Evolutionary conservation across 1,284 basidiomycete species (phyloP).

Genomic region (Fomitopsis pinicola): DNA sequence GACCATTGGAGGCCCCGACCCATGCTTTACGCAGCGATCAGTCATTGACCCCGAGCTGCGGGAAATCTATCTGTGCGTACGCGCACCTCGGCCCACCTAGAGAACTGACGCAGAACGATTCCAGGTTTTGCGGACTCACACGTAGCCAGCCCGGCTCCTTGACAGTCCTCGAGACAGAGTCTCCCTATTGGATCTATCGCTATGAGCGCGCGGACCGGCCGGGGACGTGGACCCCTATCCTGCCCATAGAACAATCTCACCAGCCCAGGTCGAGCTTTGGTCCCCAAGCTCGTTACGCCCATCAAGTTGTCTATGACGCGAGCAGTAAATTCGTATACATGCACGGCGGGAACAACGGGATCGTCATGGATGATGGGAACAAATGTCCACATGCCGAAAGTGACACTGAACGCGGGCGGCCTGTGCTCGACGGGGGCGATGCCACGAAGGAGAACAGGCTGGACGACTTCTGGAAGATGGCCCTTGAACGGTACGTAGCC

Average conservation of each 20-base stretch:
- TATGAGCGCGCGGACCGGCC: constrained; percentile 46
- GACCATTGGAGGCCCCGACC: constrained; percentile 54
- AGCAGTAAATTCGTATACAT: constrained; percentile 53
- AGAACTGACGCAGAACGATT: not conserved
- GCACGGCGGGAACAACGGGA: constrained; percentile 68
- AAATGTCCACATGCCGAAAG: not conserved
- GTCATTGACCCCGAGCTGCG: constrained; percentile 57
- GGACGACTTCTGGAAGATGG: constrained; percentile 77
- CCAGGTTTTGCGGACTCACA: constrained; percentile 58
- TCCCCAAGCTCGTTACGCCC: constrained; percentile 55
- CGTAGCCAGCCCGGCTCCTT: constrained; percentile 34
- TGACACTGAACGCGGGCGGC: constrained; percentile 6
- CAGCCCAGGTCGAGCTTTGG: not conserved
- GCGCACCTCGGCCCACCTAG: constrained; percentile 2
- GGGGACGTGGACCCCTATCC: constrained; percentile 60
- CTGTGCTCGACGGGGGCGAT: constrained; percentile 7
- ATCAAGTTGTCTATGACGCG: constrained; percentile 71
- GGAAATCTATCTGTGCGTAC: constrained; percentile 65
- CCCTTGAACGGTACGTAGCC: constrained; percentile 49
- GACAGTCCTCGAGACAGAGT: constrained; percentile 43
- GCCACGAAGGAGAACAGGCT: constrained; percentile 42
- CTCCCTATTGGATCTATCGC: constrained; percentile 61
- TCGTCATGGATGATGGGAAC: constrained; percentile 13
- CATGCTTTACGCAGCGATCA: constrained; percentile 68
- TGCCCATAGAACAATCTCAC: constrained; percentile 27